Conservation (phyloP, 495 filamentous ascomycete genomes). For the Penicillium fimorum region DNA sequence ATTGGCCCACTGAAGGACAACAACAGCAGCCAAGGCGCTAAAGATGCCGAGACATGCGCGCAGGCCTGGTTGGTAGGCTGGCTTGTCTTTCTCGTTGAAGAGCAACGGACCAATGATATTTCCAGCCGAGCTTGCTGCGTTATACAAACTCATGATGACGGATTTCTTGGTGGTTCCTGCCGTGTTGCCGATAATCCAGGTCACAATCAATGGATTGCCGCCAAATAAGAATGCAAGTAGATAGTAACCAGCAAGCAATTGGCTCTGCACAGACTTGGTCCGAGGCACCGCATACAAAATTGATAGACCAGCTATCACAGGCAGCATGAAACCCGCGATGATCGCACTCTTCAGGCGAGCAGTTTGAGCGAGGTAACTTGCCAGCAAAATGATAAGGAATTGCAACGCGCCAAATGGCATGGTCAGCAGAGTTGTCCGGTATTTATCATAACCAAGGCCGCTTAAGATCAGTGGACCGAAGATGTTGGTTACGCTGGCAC, state of each 20-base stretch:
- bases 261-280: slow-evolving; percentile 34
- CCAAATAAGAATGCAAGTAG: slow-evolving; percentile 59
- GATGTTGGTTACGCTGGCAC: slow-evolving; percentile 57
- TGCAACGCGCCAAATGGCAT: slow-evolving; percentile 53
- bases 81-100: slow-evolving; percentile 43
- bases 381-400: slow-evolving; percentile 41
- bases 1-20: slow-evolving; percentile 51
- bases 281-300: slow-evolving; percentile 55
- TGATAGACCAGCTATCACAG: slow-evolving; percentile 56
- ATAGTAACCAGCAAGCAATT: slow-evolving; percentile 59
- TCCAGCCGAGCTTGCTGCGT: slow-evolving; percentile 42
- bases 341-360: slow-evolving; percentile 51
- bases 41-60: slow-evolving; percentile 57
- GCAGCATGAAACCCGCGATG: slow-evolving; percentile 48
- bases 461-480: slow-evolving; percentile 62
- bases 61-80: slow-evolving; percentile 55
- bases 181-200: slow-evolving; percentile 52
- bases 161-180: slow-evolving; percentile 54
- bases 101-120: slow-evolving; percentile 51
- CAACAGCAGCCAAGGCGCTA: slow-evolving; percentile 45
- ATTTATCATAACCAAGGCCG: slow-evolving; percentile 59
- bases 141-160: slow-evolving; percentile 50
- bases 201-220: slow-evolving; percentile 49
- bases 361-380: slow-evolving; percentile 48
- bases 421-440: slow-evolving; percentile 49